Conservation (phyloP, 2,329 filamentous ascomycete species). For the Fonsecaea monophora region DNA sequence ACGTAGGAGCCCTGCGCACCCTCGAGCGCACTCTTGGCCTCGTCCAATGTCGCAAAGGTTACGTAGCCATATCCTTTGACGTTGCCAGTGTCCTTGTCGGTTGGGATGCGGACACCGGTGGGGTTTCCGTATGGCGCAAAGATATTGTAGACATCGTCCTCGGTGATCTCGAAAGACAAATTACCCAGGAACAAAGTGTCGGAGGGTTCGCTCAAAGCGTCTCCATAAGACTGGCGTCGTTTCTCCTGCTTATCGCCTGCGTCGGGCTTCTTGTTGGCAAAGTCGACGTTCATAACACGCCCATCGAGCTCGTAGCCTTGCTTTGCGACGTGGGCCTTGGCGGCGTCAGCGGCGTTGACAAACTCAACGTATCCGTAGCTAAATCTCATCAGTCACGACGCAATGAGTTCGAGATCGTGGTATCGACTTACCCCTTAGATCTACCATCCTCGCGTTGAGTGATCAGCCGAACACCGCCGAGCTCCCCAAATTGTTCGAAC, state of each 20-base stretch:
- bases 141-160: conserved; percentile 75
- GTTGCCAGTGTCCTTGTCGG: conserved; percentile 80
- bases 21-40: conserved; percentile 77
- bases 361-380: conserved; percentile 94
- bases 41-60: conserved; percentile 79
- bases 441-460: conserved; percentile 80
- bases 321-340: conserved; percentile 76
- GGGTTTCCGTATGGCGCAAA: conserved; percentile 75
- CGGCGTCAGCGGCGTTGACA: conserved; percentile 68
- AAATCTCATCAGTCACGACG: conserved; percentile 40
- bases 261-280: conserved; percentile 70
- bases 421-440: conserved; percentile 72
- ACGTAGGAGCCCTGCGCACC: conserved; percentile 74
- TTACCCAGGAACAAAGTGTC: conserved; percentile 93
- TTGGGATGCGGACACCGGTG: conserved; percentile 83
- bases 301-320: conserved; percentile 76
- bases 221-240: conserved; percentile 68
- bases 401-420: neutral
- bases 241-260: conserved; percentile 65
- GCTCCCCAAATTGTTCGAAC: conserved; percentile 79
- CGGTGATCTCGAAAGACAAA: conserved; percentile 80
- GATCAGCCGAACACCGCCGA: conserved; percentile 77
- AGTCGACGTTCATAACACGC: conserved; percentile 79
- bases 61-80: conserved; percentile 95
- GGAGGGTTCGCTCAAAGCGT: conserved; percentile 77